Percentiles rank a stretch among this genome's conserved stretches.
Evolutionary conservation across 164 flowering plant species (phyloP).

Genomic region (Berberis vulgaris): DNA sequence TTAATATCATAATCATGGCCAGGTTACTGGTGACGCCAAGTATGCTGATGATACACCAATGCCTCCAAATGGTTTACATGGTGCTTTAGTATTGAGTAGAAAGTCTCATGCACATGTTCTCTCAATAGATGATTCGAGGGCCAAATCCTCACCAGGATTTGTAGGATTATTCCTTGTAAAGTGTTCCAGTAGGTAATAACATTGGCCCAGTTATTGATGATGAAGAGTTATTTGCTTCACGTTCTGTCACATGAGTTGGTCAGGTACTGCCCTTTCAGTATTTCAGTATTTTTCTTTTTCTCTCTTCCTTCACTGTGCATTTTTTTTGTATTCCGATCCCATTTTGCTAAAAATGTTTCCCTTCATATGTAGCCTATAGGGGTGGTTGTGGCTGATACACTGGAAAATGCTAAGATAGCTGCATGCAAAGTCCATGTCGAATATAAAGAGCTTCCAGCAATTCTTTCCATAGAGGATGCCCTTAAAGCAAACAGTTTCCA

Average conservation of each 20-base stretch:
- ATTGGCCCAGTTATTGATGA: conserved; percentile 68
- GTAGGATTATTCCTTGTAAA: conserved; percentile 70
- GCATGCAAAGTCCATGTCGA: conserved; percentile 60
- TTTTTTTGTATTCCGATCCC: neutral
- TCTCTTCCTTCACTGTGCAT: neutral
- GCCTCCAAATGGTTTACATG: conserved; percentile 10
- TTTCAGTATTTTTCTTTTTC: neutral
- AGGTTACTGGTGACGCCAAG: conserved; percentile 10
- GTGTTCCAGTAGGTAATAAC: conserved; percentile 61
- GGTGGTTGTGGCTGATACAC: conserved; percentile 92
- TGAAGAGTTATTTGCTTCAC: conserved; percentile 84
- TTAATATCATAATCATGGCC: neutral
- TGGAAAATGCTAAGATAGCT: conserved; percentile 81
- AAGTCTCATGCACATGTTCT: conserved; percentile 7
- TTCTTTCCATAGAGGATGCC: conserved; percentile 78
- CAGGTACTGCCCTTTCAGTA: conserved; percentile 44
- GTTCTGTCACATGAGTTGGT: conserved; percentile 85
- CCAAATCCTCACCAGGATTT: conserved; percentile 67
- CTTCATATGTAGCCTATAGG: conserved; percentile 59
- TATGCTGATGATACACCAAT: conserved; percentile 8
- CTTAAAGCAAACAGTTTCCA: conserved; percentile 53
- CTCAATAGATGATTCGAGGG: conserved; percentile 63
- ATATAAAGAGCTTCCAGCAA: conserved; percentile 80
- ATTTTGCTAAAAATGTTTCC: neutral
- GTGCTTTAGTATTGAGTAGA: conserved; percentile 9